Evolutionary conservation across 805 yeast species (phyloP).

Genomic region (Torulaspora microellipsoides): DNA sequence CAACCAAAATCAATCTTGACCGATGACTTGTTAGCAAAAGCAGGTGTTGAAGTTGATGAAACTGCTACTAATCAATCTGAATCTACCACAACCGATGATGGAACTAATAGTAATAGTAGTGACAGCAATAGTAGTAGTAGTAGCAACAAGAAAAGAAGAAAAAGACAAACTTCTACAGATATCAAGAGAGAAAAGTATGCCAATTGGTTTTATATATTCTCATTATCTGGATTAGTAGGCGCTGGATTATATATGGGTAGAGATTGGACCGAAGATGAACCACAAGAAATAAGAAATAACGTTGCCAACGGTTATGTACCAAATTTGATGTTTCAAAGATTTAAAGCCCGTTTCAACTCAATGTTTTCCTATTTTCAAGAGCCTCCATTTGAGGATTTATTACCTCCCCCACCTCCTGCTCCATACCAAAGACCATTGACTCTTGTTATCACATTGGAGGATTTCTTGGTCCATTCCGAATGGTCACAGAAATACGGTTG

Average conservation of each 20-base stretch:
- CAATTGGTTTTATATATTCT: conserved; percentile 60
- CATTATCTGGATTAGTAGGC: conserved; percentile 45
- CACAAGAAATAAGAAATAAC: conserved; percentile 49
- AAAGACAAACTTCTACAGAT: conserved; percentile 67
- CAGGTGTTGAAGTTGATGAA: conserved; percentile 67
- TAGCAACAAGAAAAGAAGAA: conserved; percentile 40
- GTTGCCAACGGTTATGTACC: conserved; percentile 68
- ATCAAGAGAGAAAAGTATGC: conserved; percentile 79
- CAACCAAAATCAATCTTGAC: conserved; percentile 55
- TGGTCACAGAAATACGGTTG: conserved; percentile 93
- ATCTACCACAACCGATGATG: conserved; percentile 19
- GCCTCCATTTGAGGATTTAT: conserved; percentile 87
- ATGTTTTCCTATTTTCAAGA: conserved; percentile 82
- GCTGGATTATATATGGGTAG: conserved; percentile 68
- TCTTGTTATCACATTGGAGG: conserved; percentile 83
- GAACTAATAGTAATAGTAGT: conserved; percentile 10
- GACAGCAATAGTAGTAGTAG: conserved; percentile 14
- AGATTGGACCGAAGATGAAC: conserved; percentile 80
- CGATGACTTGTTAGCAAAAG: conserved; percentile 76
- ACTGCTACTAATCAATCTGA: conserved; percentile 16
- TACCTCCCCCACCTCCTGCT: conserved; percentile 88
- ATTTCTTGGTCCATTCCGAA: conserved; percentile 80
- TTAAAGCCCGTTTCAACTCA: conserved; percentile 64
- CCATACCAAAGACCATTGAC: conserved; percentile 92
- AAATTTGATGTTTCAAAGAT: conserved; percentile 59